Evolutionary conservation across 2,329 filamentous ascomycete species (phyloP).

Genomic region (Domatiomyces catenatus): DNA sequence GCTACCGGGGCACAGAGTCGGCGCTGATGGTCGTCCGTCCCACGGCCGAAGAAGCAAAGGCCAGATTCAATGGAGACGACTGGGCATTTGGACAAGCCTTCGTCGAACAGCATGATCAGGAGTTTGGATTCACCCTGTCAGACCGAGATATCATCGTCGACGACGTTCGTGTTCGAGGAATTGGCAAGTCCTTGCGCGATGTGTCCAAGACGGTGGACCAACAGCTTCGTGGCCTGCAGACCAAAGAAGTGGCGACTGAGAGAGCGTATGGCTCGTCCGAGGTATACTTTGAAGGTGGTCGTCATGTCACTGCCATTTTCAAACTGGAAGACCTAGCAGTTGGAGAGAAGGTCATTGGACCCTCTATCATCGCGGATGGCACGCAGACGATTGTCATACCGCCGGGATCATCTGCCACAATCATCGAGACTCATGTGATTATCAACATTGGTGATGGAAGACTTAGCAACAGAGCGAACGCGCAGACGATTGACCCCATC

Average conservation of each 20-base stretch:
- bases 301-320: slow-evolving; percentile 65
- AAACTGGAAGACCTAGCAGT: slow-evolving; percentile 59
- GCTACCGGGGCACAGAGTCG: slow-evolving; percentile 80
- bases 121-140: slow-evolving; percentile 79
- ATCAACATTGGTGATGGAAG: slow-evolving; percentile 58
- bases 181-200: slow-evolving; percentile 73
- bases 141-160: slow-evolving; percentile 82
- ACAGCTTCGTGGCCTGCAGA: slow-evolving; percentile 56
- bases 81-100: slow-evolving; percentile 81
- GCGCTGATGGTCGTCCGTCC: slow-evolving; percentile 80
- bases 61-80: slow-evolving; percentile 46
- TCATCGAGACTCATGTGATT: slow-evolving; percentile 75
- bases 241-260: slow-evolving; percentile 40
- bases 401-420: slow-evolving; percentile 57
- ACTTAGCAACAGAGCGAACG: slow-evolving; percentile 10
- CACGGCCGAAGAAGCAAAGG: slow-evolving; percentile 42
- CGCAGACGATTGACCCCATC: slow-evolving; percentile 33
- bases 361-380: slow-evolving; percentile 65
- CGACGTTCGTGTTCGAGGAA: slow-evolving; percentile 73
- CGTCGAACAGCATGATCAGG: slow-evolving; percentile 71
- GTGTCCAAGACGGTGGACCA: slow-evolving; percentile 69
- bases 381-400: slow-evolving; percentile 79
- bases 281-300: slow-evolving; percentile 74
- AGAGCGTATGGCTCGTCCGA: slow-evolving; percentile 52
- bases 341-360: slow-evolving; percentile 60